Evolutionary conservation across 108 stramenopile genomes (phyloP).

Genomic region (Aurantiochytrium sp.): DNA sequence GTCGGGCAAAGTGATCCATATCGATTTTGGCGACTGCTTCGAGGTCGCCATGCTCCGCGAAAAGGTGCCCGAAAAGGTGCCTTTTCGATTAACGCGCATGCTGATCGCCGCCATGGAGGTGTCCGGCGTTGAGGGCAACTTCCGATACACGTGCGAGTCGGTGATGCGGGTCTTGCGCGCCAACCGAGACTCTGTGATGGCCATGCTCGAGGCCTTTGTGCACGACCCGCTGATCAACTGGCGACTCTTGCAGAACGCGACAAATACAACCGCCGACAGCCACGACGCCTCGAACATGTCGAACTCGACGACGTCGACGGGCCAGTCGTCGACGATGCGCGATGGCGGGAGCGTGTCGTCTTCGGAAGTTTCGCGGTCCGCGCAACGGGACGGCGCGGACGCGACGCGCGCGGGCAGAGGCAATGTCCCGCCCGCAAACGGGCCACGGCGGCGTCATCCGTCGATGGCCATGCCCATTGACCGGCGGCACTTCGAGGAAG

Average conservation of each 20-base stretch:
- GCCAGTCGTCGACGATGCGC: conserved; percentile 2
- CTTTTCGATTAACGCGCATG: conserved; percentile 99
- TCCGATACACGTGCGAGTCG: conserved; percentile 87
- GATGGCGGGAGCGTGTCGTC: background rate
- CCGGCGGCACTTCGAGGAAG: background rate
- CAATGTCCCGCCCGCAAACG: too few relatives aligned
- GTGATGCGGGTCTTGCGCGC: conserved; percentile 91
- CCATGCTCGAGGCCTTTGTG: conserved; percentile 98
- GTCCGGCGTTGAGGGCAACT: conserved; percentile 94
- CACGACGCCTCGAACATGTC: background rate
- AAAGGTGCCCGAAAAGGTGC: conserved; percentile 95
- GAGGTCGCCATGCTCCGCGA: conserved; percentile 98
- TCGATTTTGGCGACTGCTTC: conserved; percentile 76
- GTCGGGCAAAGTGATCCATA: conserved; percentile 43
- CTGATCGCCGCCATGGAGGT: conserved; percentile 98
- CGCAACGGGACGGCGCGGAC: background rate
- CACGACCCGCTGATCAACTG: conserved; percentile 98
- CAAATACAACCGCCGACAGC: background rate
- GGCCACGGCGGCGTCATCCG: background rate
- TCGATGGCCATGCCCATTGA: background rate
- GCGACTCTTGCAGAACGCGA: conserved; percentile 72
- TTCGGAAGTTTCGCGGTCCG: background rate
- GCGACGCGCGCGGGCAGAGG: background rate
- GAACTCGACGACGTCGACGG: background rate
- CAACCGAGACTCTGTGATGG: conserved; percentile 87